phyloP scores from a whole-genome alignment of 495 filamentous ascomycete genomes.

The Jackrogersella minutella region DNA sequence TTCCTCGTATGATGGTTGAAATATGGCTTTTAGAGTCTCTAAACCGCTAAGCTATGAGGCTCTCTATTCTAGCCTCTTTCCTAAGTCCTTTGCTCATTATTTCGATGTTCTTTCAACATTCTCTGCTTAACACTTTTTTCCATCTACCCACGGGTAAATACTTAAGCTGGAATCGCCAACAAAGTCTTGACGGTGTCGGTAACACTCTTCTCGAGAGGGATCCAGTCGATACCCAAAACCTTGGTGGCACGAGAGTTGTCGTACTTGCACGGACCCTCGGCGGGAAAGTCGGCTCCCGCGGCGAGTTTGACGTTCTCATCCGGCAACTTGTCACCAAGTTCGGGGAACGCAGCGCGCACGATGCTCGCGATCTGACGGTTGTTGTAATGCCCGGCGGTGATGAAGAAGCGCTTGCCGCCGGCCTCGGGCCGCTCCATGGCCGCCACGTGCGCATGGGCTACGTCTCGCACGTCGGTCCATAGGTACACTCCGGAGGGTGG shows the following conservation, averaged over 20 bases:
- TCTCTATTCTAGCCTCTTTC: not conserved
- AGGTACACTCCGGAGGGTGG: constrained; percentile 53
- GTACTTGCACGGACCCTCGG: constrained; percentile 53
- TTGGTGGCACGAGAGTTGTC: constrained; percentile 60
- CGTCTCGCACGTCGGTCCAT: constrained; percentile 68
- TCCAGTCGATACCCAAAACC: constrained; percentile 66
- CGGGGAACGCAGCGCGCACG: constrained; percentile 62
- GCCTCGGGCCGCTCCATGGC: constrained; percentile 62
- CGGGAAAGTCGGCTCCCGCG: constrained; percentile 46
- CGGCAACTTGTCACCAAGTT: constrained; percentile 57
- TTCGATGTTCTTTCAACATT: not conserved
- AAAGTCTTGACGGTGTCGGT: constrained; percentile 66
- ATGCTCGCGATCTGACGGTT: constrained; percentile 57
- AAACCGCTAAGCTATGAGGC: not conserved
- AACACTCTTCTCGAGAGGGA: constrained; percentile 61
- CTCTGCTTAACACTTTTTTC: too few species aligned
- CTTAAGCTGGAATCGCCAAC: constrained; percentile 49
- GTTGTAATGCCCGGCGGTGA: constrained; percentile 58
- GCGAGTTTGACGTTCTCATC: constrained; percentile 33
- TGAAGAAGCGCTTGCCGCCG: constrained; percentile 63
- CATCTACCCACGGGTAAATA: too few species aligned
- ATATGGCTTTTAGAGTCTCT: not conserved
- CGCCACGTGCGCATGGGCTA: constrained; percentile 63
- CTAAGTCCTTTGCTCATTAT: too few species aligned
- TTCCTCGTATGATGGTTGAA: not conserved